phyloP scores from a whole-genome alignment of 2,329 filamentous ascomycete species.

The Venturia pyrina region DNA sequence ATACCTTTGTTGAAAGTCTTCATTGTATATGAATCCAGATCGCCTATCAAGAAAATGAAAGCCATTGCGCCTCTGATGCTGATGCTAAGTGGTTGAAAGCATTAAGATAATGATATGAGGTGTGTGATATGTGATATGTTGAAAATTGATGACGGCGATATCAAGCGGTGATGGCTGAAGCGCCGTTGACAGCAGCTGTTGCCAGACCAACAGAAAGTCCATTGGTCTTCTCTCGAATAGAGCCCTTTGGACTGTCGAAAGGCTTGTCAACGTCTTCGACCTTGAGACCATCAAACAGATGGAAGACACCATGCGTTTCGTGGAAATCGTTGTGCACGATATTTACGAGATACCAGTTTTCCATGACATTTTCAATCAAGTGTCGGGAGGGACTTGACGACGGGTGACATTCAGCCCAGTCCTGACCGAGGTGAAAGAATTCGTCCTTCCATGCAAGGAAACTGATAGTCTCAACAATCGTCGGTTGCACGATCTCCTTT shows the following conservation, averaged over 20 bases:
- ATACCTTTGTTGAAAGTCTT: constrained; percentile 5
- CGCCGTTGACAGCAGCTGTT: not conserved
- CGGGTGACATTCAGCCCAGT: constrained; percentile 90
- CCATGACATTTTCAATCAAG: constrained; percentile 74
- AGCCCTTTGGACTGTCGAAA: constrained; percentile 16
- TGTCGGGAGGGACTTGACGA: constrained; percentile 64
- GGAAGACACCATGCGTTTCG: constrained; percentile 68
- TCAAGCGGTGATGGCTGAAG: not conserved
- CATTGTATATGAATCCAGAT: not conserved
- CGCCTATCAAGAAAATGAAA: not conserved
- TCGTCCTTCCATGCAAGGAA: constrained; percentile 99
- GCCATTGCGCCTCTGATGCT: not conserved
- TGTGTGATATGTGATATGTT: not conserved
- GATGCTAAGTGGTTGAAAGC: constrained; percentile 5
- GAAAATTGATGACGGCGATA: not conserved
- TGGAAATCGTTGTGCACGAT: constrained; percentile 99
- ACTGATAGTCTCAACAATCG: constrained; percentile 96
- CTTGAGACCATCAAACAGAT: constrained; percentile 69
- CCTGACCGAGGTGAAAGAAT: constrained; percentile 80
- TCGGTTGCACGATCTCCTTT: constrained; percentile 98
- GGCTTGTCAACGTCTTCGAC: constrained; percentile 53
- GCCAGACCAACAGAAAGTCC: not conserved
- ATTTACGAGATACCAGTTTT: constrained; percentile 88
- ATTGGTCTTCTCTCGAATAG: not conserved
- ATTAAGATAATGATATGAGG: not conserved